Percentiles rank a stretch among this genome's conserved stretches.
phyloP scores from a whole-genome alignment of 768 basidiomycete species.

The Infundibulicybe gibba region DNA sequence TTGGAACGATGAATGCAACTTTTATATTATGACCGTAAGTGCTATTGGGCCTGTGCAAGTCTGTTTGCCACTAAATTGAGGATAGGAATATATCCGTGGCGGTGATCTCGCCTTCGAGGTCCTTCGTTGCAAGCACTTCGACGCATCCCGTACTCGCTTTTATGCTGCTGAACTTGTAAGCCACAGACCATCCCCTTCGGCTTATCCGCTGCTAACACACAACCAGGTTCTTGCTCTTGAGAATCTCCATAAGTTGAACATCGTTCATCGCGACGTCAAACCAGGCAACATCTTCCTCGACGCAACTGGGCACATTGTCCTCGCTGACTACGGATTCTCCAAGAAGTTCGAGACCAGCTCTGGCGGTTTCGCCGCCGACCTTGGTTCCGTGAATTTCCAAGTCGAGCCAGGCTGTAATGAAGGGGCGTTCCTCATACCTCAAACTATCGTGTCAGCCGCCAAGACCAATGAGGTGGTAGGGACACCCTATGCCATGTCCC shows the following conservation, averaged over 20 bases:
- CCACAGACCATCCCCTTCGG: not conserved
- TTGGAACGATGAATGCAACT: constrained; percentile 14
- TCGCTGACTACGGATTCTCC: constrained; percentile 13
- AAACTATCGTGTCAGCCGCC: not conserved
- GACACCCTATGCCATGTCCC: constrained; percentile 15
- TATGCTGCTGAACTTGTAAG: constrained; percentile 21
- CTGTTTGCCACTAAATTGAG: not conserved
- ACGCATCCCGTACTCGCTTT: constrained; percentile 7
- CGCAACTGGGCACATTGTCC: constrained; percentile 10
- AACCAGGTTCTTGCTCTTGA: constrained; percentile 11
- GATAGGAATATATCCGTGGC: constrained; percentile 18
- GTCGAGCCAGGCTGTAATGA: too few relatives aligned
- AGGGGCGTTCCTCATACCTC: too few relatives aligned
- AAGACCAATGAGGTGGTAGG: constrained; percentile 13
- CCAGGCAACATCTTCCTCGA: constrained; percentile 15
- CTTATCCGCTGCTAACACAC: not conserved
- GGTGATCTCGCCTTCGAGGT: constrained; percentile 11
- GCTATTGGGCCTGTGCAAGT: not conserved
- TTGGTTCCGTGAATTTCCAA: not conserved
- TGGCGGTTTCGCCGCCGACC: constrained; percentile 4
- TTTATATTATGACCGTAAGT: constrained; percentile 18
- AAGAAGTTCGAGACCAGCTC: constrained; percentile 3
- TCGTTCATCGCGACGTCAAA: constrained; percentile 19
- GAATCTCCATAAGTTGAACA: constrained; percentile 5
- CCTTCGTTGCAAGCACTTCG: constrained; percentile 3